Base-by-base conservation (phyloP, 163 green algal species). In the Chloromonas sp. region DNA sequence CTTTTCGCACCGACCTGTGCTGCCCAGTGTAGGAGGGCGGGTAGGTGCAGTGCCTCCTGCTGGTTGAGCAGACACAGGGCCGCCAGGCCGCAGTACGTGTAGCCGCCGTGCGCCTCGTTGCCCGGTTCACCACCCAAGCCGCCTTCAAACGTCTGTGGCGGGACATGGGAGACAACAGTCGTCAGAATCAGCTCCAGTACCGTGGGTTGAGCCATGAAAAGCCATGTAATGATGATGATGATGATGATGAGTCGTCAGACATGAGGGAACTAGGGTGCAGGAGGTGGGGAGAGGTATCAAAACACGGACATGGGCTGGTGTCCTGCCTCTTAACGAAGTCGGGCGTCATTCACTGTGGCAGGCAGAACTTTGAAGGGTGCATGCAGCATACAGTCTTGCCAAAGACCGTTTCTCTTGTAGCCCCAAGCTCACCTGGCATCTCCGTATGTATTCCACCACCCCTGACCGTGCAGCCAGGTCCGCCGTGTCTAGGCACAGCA, bases 41-140 rank as follows among this genome's bases (percentile, higher is more conserved):
- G 87, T 83, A 97, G 85, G 85, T 98, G 90, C 13, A 98, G 80
- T 2, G 82, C 81, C 59, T 89, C 57, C n/a, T 84, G 60, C 13
- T 70, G 82, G 3, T 59, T 91, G 1, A 91, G 61, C 58, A 98
- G 88, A 59, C 88, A 74, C 1, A 94, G 79, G 0, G 95, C 91
- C 2, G 94, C 95, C 58, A 98, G 60, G 36, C 92, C 96, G 84
- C 97, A 99, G 86, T 95, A 99, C 36, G 96, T 97, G 94, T 99
- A 99, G 60, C 97, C 97, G 14, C 97, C 97, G 88, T 99, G 97
- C 0, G 97, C 97, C 88, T 99, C 97, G 87, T 97, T 98, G 81
- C 95, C 94, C 2, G 97, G 97, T 90, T 99, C 97, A 1, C 97
- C 97, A 0, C 95, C 97, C 3, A 99, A 84, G 11, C 97, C 97